Base-by-base conservation (phyloP, 345 rosid genomes). In the Erucastrum elatum region DNA sequence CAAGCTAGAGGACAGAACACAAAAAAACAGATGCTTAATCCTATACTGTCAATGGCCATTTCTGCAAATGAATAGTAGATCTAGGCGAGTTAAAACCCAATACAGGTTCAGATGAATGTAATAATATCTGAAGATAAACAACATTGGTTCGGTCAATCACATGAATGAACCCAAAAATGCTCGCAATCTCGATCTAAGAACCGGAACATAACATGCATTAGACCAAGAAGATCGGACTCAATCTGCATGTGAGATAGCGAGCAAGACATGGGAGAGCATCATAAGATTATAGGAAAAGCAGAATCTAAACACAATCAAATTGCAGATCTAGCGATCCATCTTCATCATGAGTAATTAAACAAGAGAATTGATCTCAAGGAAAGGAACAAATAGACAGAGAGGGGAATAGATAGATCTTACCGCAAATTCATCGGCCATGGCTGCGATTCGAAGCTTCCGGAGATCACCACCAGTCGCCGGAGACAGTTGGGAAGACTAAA, bases 351-450 rank as follows among this genome's bases (percentile, higher is more conserved):
- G 37, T 37, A 27, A 74, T 8, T 35, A 2, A 33, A 44, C 53
- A 1, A 44, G 53, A 44, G 53, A 44, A 3, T 44, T 44, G 53
- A 44, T 12, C 51, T 44, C 25, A 2, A 12, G 64, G 16, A 4
- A 69, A 68, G 10, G 4, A 55, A 11, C 8, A 21, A 74, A 8
- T 37, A 1, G 8, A 15, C 51, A 27, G 0, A 33, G n/a, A 66
- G 75, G 49, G 17, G 44, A 70, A 51, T 12, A 11, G 9, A 8
- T 9, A 37, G 44, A 37, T 37, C 44, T 37, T 70, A 80, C 83
- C 65, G 79, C 2, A 41, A 80, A 80, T 1, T 80, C 83, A 17
- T 75, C 83, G 10, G 83, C 80, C 83, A 80, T 75, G 58, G 68
- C 37, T 15, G 30, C 30, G 60, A 1, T 68, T 68, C 34, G 15